Percentiles rank a stretch among this genome's conserved stretches.
Evolutionary conservation across 148 eudicot genomes (phyloP).

Genomic region (Fallopia convolvulus): DNA sequence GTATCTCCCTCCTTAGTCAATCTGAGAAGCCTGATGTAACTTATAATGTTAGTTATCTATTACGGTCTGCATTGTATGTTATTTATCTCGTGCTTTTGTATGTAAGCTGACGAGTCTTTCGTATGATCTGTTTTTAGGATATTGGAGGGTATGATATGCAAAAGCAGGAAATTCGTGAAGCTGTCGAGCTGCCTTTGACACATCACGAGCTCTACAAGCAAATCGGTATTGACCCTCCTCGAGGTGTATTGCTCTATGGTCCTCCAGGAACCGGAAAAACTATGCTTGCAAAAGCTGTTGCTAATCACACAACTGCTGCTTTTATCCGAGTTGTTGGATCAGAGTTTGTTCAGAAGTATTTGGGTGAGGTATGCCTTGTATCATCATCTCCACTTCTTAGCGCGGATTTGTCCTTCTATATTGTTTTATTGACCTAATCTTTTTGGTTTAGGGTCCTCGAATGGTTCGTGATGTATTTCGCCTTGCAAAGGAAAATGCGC

Average conservation of each 20-base stretch:
- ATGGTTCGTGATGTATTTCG: constrained; percentile 99
- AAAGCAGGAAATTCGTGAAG: constrained; percentile 86
- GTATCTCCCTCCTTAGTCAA: constrained; percentile 75
- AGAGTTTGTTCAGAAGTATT: constrained; percentile 88
- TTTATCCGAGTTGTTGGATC: constrained; percentile 95
- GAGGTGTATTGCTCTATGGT: constrained; percentile 20
- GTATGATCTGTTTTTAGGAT: constrained; percentile 36
- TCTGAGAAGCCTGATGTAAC: constrained; percentile 92
- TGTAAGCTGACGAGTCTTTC: background rate
- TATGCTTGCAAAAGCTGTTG: constrained; percentile 75
- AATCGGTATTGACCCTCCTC: constrained; percentile 23
- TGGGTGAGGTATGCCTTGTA: constrained; percentile 67
- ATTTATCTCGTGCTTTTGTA: background rate
- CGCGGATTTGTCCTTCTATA: background rate
- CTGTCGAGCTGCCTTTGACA: constrained; percentile 24
- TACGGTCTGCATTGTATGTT: background rate
- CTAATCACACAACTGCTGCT: constrained; percentile 85
- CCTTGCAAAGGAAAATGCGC: constrained; percentile 95
- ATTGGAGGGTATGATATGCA: constrained; percentile 97
- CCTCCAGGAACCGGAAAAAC: constrained; percentile 16
- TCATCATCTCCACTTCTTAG: background rate
- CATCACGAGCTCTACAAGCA: constrained; percentile 22
- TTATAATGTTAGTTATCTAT: constrained; percentile 47
- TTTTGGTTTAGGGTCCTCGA: constrained; percentile 59
- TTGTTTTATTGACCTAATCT: background rate